A percentile compares a stretch with the other conserved stretches of the same genome.
Conservation (phyloP, 257 asterid species). For the Nicotiana noctiflora region DNA sequence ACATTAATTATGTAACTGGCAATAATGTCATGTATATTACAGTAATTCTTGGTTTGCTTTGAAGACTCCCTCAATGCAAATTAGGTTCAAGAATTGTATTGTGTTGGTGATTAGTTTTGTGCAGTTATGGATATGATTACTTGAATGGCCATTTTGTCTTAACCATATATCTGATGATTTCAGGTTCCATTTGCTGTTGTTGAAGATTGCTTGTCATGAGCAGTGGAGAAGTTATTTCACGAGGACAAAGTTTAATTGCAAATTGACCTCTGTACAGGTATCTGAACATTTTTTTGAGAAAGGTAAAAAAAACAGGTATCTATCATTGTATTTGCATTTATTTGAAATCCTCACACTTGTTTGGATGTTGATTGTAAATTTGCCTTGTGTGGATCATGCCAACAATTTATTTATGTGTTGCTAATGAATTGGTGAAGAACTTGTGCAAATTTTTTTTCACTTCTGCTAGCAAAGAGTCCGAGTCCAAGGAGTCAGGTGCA, state of each 20-base stretch:
- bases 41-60: too few relatives aligned
- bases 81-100: neutral
- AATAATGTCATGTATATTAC: too few relatives aligned
- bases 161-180: conserved; percentile 10
- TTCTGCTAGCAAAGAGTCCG: conserved; percentile 22
- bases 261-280: conserved; percentile 70
- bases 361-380: neutral
- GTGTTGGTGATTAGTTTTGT: neutral
- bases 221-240: conserved; percentile 80
- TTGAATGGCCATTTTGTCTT: neutral
- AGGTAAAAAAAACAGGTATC: conserved; percentile 40
- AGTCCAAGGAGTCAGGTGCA: conserved; percentile 13
- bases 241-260: conserved; percentile 57
- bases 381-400: neutral
- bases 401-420: conserved; percentile 9
- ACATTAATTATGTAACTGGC: too few relatives aligned
- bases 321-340: neutral
- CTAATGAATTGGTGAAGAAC: conserved; percentile 50
- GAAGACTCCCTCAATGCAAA: too few relatives aligned
- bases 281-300: neutral
- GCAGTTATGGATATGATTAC: neutral
- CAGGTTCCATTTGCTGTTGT: conserved; percentile 67
- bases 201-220: conserved; percentile 68
- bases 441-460: conserved; percentile 66
- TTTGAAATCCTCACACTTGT: neutral